Evolutionary conservation across 2,329 filamentous ascomycete genomes (phyloP).

Genomic region (Hymenotorrendiella dingleyae): DNA sequence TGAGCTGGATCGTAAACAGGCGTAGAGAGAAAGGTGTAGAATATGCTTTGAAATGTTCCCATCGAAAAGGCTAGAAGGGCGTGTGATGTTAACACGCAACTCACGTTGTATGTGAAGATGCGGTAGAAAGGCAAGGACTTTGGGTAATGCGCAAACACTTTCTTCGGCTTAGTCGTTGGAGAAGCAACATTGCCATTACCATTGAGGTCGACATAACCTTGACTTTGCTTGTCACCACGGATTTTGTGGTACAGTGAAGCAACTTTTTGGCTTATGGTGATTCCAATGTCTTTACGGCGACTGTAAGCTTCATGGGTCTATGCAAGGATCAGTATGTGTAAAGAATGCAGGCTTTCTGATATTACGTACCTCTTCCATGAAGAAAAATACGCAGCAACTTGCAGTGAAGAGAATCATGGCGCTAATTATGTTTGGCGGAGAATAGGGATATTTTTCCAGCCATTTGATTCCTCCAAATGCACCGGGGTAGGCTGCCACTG

Average conservation of each 20-base stretch:
- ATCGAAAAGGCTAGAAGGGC: conserved; percentile 54
- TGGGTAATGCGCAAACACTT: conserved; percentile 23
- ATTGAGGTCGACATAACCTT: conserved; percentile 8
- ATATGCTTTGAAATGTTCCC: conserved; percentile 55
- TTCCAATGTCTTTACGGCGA: conserved; percentile 26
- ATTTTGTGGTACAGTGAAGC: conserved; percentile 12
- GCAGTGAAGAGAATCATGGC: conserved; percentile 31
- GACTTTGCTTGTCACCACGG: neutral
- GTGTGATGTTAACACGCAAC: conserved; percentile 45
- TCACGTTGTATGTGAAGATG: conserved; percentile 31
- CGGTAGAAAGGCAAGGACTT: conserved; percentile 42
- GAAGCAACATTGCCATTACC: conserved; percentile 8
- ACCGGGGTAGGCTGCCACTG: conserved; percentile 34
- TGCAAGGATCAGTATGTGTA: conserved; percentile 6
- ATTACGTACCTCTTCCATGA: conserved; percentile 30
- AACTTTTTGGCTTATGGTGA: conserved; percentile 21
- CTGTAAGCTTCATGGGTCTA: conserved; percentile 35
- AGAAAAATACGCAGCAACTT: conserved; percentile 31
- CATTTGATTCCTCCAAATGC: conserved; percentile 36
- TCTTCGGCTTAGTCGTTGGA: conserved; percentile 19
- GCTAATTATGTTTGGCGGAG: conserved; percentile 38
- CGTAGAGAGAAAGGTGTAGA: conserved; percentile 58
- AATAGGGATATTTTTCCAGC: conserved; percentile 39
- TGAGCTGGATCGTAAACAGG: conserved; percentile 37
- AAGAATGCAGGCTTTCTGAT: no score